Base-by-base conservation (phyloP, 495 filamentous ascomycete species). In the Diplogelasinospora grovesii region DNA sequence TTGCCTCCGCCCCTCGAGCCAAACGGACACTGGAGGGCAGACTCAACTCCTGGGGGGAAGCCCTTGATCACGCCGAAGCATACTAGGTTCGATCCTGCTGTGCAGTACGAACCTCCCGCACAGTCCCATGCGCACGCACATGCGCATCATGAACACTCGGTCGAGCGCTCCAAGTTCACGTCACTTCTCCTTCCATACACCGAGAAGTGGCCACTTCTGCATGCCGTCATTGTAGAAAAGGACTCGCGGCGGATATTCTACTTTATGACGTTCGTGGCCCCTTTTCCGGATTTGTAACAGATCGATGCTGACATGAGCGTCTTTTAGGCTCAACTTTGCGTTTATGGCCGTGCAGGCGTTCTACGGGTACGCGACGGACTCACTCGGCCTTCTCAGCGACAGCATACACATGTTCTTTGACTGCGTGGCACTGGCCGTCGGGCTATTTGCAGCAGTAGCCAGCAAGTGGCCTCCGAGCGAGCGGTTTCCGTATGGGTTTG, bases 391-490 rank as follows among this genome's bases (percentile, higher is more conserved):
- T 3, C 79, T 99, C 4, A 95, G 87, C 50, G 92, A 99, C 61
- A 95, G 87, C 54, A 93, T 99, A 45, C 92, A 99, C 63, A 99
- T 99, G 92, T 93, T 99, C 57, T 99, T 99, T 48, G 92, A 99
- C 60, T 99, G 92, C 49, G 74, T 95, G 10, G 92, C 92, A 14
- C 73, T 99, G 15, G 81, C 84, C 1, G 86, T 97, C 11, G 92
- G 92, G 10, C 74, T 99, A 7, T 86, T 86, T 50, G 92, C 92
- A n/a, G 83, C 93, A 8, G 87, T 99, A 9, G 90, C 93, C 73
- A 93, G 86, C 56, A 97, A 97, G 62, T 96, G 90, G 90, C 88
- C 89, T 1, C 83, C 89, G 1, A 94, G 80, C 54, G 68, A 80
- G 46, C 63, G 82, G 14, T 97, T 95, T 48, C 92, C 92, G 0